Evolutionary conservation across 73 alveolate species (phyloP).

Genomic region (Tetrahymena thermophila): DNA sequence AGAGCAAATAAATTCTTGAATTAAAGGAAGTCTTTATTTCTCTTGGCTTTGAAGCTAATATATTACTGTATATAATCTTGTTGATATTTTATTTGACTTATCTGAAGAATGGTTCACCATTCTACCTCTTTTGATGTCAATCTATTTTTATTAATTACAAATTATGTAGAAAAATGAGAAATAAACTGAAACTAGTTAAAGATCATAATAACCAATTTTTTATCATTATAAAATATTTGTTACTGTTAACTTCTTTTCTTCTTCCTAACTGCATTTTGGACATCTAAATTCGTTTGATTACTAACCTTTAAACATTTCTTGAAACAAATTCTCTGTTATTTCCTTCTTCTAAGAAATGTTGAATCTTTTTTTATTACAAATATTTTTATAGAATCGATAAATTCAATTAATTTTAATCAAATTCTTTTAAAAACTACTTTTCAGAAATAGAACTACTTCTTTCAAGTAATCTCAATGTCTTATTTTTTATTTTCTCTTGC

Average conservation of each 20-base stretch:
- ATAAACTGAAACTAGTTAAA: background rate
- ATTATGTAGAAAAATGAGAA: background rate
- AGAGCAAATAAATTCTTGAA: background rate
- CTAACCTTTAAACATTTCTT: background rate
- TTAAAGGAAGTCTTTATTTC: background rate
- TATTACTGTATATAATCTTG: background rate
- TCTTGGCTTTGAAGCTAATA: background rate
- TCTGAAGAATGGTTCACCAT: background rate
- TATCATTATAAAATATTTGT: background rate
- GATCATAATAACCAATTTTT: background rate
- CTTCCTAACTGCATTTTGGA: background rate
- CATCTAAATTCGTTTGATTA: background rate
- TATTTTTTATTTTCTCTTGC: background rate
- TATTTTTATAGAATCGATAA: background rate
- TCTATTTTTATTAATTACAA: background rate
- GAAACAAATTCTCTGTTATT: background rate
- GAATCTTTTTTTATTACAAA: background rate
- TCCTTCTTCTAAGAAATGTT: background rate
- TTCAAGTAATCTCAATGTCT: background rate
- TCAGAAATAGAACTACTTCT: background rate
- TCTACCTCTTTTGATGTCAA: background rate
- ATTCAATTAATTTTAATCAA: background rate
- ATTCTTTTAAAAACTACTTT: background rate
- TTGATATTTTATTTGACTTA: background rate
- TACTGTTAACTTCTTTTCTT: background rate